Evolutionary conservation across 257 asterid species (phyloP).

Genomic region (Capsicum pubescens): DNA sequence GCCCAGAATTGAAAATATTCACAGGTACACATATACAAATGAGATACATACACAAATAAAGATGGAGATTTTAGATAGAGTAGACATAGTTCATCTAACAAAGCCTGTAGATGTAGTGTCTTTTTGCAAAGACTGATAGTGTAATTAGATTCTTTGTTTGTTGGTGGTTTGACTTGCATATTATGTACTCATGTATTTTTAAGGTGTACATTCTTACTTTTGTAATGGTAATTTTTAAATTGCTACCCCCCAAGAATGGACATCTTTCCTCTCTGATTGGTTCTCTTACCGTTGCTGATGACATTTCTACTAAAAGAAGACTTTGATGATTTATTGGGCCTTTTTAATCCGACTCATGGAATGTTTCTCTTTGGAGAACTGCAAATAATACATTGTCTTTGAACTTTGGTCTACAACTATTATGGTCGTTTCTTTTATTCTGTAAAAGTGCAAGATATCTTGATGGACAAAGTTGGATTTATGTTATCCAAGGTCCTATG

Average conservation of each 20-base stretch:
- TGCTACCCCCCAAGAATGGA: background rate
- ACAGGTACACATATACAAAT: background rate
- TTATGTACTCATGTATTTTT: background rate
- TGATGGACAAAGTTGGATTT: too few relatives aligned
- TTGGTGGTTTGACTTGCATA: background rate
- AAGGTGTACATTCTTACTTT: background rate
- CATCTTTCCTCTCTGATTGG: background rate
- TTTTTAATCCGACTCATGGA: background rate
- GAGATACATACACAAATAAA: background rate
- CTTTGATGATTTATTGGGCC: background rate
- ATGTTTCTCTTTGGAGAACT: background rate
- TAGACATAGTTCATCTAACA: background rate
- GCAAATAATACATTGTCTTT: conserved; percentile 1
- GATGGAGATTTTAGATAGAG: too few relatives aligned
- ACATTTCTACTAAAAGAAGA: background rate
- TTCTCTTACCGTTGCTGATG: background rate
- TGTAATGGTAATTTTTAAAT: background rate
- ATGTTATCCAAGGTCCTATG: too few relatives aligned
- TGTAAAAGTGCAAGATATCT: background rate
- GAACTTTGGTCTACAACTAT: conserved; percentile 13
- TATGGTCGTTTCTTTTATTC: background rate
- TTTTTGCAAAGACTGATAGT: background rate
- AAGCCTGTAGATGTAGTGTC: background rate
- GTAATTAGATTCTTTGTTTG: background rate
- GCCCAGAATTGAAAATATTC: too few relatives aligned